Evolutionary conservation across 257 asterid species (phyloP).

Genomic region (Lithospermum erythrorhizon): DNA sequence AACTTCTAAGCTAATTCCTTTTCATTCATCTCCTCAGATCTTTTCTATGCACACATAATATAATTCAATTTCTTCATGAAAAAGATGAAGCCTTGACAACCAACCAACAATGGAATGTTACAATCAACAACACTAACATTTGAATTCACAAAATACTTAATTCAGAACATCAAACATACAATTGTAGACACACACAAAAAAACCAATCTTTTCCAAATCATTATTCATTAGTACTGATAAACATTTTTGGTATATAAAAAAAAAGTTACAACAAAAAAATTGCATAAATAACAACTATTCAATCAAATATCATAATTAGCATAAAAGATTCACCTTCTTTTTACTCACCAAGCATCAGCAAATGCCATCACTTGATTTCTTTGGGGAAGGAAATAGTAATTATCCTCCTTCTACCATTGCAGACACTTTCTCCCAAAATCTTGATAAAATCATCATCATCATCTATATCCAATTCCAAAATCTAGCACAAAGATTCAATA

Average conservation of each 20-base stretch:
- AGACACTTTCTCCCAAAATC: conserved; percentile 48
- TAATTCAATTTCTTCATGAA: too few species aligned
- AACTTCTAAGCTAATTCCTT: too few species aligned
- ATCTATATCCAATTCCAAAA: background rate
- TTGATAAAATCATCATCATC: background rate
- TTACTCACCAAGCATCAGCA: conserved; percentile 41
- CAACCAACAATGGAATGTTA: too few species aligned
- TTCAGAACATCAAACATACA: background rate
- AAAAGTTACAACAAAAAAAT: too few species aligned
- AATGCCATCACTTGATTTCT: conserved; percentile 64
- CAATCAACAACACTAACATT: background rate
- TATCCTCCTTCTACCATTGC: conserved; percentile 72
- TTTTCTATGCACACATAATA: too few species aligned
- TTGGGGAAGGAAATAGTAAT: conserved; percentile 55
- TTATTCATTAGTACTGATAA: too few species aligned
- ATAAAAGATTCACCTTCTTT: background rate
- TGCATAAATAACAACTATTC: background rate
- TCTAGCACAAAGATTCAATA: background rate
- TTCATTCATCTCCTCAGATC: too few species aligned
- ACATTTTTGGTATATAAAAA: too few species aligned
- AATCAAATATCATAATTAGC: background rate
- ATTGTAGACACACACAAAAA: background rate
- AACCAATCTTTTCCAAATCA: background rate
- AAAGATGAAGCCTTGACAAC: too few species aligned
- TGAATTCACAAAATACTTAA: too few species aligned